Evolutionary conservation across 108 stramenopile species (phyloP).

Genomic region (Fragilaria radians): DNA sequence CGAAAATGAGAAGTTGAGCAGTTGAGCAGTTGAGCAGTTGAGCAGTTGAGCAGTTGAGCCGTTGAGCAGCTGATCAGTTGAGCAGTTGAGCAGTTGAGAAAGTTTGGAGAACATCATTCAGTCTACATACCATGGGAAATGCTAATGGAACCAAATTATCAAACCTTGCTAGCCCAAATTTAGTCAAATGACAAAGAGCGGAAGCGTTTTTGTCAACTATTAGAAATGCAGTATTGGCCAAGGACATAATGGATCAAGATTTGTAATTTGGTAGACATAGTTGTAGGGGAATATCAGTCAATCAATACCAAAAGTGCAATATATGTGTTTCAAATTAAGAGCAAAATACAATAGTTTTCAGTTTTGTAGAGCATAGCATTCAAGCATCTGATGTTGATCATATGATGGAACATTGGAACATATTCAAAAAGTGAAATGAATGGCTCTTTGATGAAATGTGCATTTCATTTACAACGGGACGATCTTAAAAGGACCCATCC

Average conservation of each 20-base stretch:
- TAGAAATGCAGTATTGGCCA: constrained; percentile 34
- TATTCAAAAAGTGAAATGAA: constrained; percentile 25
- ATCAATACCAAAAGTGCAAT: neutral
- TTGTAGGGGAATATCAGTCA: neutral
- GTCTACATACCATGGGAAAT: constrained; percentile 24
- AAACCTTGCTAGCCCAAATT: constrained; percentile 11
- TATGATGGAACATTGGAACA: constrained; percentile 20
- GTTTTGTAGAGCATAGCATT: constrained; percentile 32
- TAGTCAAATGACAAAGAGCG: constrained; percentile 15
- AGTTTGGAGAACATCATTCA: constrained; percentile 4
- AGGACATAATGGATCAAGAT: constrained; percentile 36
- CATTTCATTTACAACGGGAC: constrained; percentile 9
- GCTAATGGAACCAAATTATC: constrained; percentile 16
- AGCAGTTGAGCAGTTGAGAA: too few species aligned
- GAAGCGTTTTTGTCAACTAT: constrained; percentile 26
- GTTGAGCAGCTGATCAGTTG: too few species aligned
- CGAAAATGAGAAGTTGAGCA: too few species aligned
- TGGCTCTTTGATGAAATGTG: constrained; percentile 19
- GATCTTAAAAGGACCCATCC: constrained; percentile 24
- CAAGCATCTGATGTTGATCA: constrained; percentile 32
- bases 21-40: too few species aligned
- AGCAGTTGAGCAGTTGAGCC: too few species aligned
- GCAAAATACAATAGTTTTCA: neutral
- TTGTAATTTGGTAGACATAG: neutral
- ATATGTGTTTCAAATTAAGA: neutral